Evolutionary conservation across 345 rosid genomes (phyloP), one percentile per base, ranked within the genome.

Genomic region (Bruguiera parviflora): DNA sequence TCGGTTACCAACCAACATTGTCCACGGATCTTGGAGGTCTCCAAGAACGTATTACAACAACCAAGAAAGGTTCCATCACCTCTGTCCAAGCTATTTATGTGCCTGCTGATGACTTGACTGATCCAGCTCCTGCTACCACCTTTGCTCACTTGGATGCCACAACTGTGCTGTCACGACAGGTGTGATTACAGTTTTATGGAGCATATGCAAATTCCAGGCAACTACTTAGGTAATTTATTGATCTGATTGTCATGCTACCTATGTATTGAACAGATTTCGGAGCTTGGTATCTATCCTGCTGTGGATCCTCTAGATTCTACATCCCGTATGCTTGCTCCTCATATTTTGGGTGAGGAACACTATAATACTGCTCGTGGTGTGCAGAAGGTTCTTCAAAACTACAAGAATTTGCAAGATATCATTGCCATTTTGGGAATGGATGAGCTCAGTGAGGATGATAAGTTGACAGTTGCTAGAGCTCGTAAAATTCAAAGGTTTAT

Each of bases 1-100:
- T 96, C 2, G 99, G 99, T 74, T 96, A 96, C 85, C 99, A 96
- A 77, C 99, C 98, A 58, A 96, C 99, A 49, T 72, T 96, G 76
- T 96, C 99, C 70, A 92, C 99, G 0, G 97, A 96, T 96, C 98
- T 96, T 79, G 99, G 98, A 81, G 96, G 92, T 62, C 99, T 96
- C 51, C 98, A 96, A 80, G 98, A 96, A 78, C 87, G 99, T 76
- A 96, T 96, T 72, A 96, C 99, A 73, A 92, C 99, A 64, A 96
- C 99, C 71, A 96, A 89, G 89, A 96, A 96, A 68, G 98, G 98
- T 62, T 96, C 99, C 32, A 96, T 96, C 63, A 92, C 99, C 47
- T 96, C 99, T 31, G 96, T 96, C 37, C 99, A 95, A 83, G 99
- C 98, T 70, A 92, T 95, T 61, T 95, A 92, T 66, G 99, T 95